These are phyloP conservation scores for Epicoccum sorghinum DNA, from an alignment of 2,329 filamentous ascomycete genomes.

Conservation along the genomic window DNA sequence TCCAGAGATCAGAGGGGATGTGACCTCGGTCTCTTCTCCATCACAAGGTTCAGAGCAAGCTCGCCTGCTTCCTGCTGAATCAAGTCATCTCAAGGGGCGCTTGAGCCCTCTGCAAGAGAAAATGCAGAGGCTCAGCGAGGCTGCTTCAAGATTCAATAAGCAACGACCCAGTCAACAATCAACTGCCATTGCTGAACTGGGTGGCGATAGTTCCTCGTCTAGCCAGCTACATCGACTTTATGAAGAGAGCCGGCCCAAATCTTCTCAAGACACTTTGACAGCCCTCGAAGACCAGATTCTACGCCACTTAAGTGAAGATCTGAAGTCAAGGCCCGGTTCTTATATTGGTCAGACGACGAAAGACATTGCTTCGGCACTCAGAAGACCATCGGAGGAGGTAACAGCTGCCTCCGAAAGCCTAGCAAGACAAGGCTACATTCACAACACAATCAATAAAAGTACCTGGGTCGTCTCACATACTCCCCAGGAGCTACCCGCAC, in stretches of 20 bases:
- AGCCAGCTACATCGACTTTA: not conserved
- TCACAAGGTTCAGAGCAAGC: not conserved
- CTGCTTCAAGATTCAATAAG: constrained; percentile 2
- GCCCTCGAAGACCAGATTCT: constrained; percentile 18
- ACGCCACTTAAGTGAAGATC: constrained; percentile 17
- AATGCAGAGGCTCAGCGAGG: constrained; percentile 17
- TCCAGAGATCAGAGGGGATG: too few relatives aligned
- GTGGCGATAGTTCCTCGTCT: not conserved
- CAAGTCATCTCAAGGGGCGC: not conserved
- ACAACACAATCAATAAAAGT: constrained; percentile 21
- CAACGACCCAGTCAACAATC: constrained; percentile 3
- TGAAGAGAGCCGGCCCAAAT: not conserved
- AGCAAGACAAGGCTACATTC: constrained; percentile 9
- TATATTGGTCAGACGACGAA: constrained; percentile 22
- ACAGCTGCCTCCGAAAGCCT: constrained; percentile 4
- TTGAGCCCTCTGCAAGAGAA: constrained; percentile 16
- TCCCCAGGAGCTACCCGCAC: constrained; percentile 15
- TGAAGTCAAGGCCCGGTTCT: constrained; percentile 21
- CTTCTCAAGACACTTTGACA: not conserved
- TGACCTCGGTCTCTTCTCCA: too few relatives aligned
- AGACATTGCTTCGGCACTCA: constrained; percentile 16
- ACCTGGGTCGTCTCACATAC: constrained; percentile 27
- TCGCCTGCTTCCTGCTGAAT: too few relatives aligned
- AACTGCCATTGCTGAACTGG: not conserved
- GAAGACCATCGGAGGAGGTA: not conserved